Evolutionary conservation across 305 asterid genomes (phyloP).

Genomic region (Fraxinus latifolia): DNA sequence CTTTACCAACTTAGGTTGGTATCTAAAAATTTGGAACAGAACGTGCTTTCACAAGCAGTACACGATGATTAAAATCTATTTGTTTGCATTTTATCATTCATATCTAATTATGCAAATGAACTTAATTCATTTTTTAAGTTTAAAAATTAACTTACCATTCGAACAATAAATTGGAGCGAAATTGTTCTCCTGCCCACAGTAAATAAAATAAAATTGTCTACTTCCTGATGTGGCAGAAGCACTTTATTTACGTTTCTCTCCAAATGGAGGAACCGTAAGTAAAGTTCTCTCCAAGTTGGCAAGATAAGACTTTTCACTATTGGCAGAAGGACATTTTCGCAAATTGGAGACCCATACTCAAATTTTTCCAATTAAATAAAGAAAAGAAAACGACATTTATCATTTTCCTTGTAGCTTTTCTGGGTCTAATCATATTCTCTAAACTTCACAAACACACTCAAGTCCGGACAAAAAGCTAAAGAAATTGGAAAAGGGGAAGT

Average conservation of each 20-base stretch:
- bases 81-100: neutral
- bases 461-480: conserved; percentile 31
- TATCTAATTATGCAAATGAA: neutral
- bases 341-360: neutral
- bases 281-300: neutral
- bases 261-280: too few relatives aligned
- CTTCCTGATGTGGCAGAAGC: neutral
- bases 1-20: neutral
- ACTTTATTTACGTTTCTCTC: neutral
- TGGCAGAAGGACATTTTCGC: neutral
- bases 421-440: conserved; percentile 19
- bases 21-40: neutral
- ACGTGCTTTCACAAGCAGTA: neutral
- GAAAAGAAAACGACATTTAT: conserved; percentile 20
- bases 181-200: neutral
- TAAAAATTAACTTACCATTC: too few relatives aligned
- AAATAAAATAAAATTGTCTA: neutral
- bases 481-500: conserved; percentile 2
- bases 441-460: conserved; percentile 35
- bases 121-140: neutral
- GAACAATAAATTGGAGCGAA: neutral
- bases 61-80: neutral
- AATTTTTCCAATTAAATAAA: neutral
- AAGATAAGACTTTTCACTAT: neutral
- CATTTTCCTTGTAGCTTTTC: conserved; percentile 17